phyloP scores from a whole-genome alignment of 2,329 filamentous ascomycete genomes.

The Shiraia sp. region DNA sequence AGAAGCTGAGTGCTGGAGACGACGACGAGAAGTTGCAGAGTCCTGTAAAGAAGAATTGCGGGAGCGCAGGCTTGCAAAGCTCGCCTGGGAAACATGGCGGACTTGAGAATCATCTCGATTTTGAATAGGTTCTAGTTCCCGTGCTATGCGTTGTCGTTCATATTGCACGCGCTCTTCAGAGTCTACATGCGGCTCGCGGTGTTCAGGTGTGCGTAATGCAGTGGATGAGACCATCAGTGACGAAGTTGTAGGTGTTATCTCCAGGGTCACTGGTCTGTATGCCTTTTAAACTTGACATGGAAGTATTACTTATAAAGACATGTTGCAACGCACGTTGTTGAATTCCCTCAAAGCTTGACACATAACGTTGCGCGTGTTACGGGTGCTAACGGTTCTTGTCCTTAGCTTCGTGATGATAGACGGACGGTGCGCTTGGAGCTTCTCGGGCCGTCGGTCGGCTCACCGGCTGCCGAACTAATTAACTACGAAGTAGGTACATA shows the following conservation, averaged over 20 bases:
- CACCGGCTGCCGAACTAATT: constrained; percentile 3
- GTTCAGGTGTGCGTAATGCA: constrained; percentile 13
- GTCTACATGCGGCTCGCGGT: constrained; percentile 16
- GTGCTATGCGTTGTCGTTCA: constrained; percentile 21
- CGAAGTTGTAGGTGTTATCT: constrained; percentile 1
- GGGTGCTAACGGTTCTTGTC: constrained; percentile 1
- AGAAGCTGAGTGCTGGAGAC: constrained; percentile 3
- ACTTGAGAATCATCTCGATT: not conserved
- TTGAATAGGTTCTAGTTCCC: constrained; percentile 14
- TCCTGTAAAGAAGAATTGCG: constrained; percentile 6
- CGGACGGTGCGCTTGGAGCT: not conserved
- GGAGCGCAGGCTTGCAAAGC: constrained; percentile 5
- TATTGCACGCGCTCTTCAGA: constrained; percentile 21
- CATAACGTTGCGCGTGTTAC: not conserved
- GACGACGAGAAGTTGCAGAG: constrained; percentile 6
- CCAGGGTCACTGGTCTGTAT: not conserved
- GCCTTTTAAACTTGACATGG: not conserved
- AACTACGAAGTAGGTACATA: too few species aligned
- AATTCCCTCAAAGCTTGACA: too few species aligned
- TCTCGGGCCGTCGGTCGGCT: constrained; percentile 9
- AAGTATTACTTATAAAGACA: not conserved
- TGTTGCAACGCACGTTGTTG: not conserved
- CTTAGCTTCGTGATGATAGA: constrained; percentile 2
- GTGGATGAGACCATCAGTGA: constrained; percentile 13
- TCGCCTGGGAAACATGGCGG: constrained; percentile 1